Evolutionary conservation across 495 filamentous ascomycete genomes (phyloP), one percentile per base, ranked within the genome.

Genomic region (Penicillium fimorum): DNA sequence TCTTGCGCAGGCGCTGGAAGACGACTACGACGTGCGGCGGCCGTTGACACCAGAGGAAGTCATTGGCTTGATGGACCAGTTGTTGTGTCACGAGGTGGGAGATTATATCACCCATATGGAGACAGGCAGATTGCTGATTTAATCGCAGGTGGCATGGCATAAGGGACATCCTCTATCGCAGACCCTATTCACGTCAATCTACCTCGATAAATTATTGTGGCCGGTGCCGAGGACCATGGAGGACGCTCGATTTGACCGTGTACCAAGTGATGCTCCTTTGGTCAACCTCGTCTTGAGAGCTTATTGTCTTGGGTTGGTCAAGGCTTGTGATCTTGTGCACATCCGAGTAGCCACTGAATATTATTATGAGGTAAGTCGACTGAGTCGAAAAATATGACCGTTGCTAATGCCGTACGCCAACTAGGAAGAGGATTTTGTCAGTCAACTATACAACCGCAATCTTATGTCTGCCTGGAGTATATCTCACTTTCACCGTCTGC

Each of bases 351-450:
- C 80, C 42, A 73, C 76, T 22, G 90, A 96, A 68, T 86, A 92
- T 61, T 96, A 85, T 61, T 96, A 90, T 66, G 94, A 98, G 82
- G 90, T 92, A 61, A 62, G 67, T 70, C 22, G n/a, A 15, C 47
- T n/a, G 5, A 4, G 15, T 44, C n/a, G 11, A 5, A 25, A 40
- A 32, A 6, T 3, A 1, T 22, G 11, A 45, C 37, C 25, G 32
- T 30, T 8, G 38, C 40, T 40, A 40, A 45, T 43, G 13, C 17
- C 45, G 47, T 27, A 43, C 51, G 17, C 56, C 8, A 22, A 38
- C 22, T 46, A 95, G 89, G 94, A 98, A 74, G 94, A 98, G 72
- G 94, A 98, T 63, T 97, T 97, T 61, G 88, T 92, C 22, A 90
- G 89, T 4, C 91, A 95, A 67, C 84, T 92, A 0, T 97, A 93